A percentile compares a stretch with the other conserved stretches of the same genome.
phyloP scores from a whole-genome alignment of 192 early-diverging fungal species.

The Entrophospora sp. region DNA sequence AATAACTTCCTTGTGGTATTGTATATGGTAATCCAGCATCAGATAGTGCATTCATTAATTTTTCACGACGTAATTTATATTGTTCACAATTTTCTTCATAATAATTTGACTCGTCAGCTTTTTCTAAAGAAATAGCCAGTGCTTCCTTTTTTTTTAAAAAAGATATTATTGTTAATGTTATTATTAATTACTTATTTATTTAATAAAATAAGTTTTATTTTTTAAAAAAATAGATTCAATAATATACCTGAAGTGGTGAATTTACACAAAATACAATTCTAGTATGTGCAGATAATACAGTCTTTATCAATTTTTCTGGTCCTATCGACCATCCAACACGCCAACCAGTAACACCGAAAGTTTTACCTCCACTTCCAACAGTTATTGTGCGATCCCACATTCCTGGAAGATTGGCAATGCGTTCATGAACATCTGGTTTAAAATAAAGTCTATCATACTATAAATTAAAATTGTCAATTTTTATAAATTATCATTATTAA shows the following conservation, averaged over 20 bases:
- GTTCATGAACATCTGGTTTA: constrained; percentile 48
- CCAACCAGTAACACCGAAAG: constrained; percentile 95
- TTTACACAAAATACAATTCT: constrained; percentile 83
- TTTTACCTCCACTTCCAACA: constrained; percentile 88
- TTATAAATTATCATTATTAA: too few relatives aligned
- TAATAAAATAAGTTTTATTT: too few relatives aligned
- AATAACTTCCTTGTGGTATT: constrained; percentile 88
- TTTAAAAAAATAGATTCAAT: too few relatives aligned
- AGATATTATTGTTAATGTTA: too few relatives aligned
- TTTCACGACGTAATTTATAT: constrained; percentile 67
- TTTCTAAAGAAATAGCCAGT: constrained; percentile 61
- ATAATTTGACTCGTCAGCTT: constrained; percentile 50
- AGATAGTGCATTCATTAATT: constrained; percentile 58
- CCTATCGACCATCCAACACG: constrained; percentile 91
- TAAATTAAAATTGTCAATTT: too few relatives aligned
- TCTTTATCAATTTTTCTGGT: constrained; percentile 58
- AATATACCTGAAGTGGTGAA: constrained; percentile 79
- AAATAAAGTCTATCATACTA: constrained; percentile 89
- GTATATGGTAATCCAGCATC: constrained; percentile 68
- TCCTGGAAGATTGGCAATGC: constrained; percentile 75
- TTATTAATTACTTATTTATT: too few relatives aligned
- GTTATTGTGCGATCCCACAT: constrained; percentile 92
- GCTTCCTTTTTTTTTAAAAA: constrained; percentile 42
- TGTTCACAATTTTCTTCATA: constrained; percentile 57
- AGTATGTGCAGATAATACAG: constrained; percentile 78